Evolutionary conservation across 1,139 yeast genomes (phyloP).

Genomic region (Candida sanyaensis): DNA sequence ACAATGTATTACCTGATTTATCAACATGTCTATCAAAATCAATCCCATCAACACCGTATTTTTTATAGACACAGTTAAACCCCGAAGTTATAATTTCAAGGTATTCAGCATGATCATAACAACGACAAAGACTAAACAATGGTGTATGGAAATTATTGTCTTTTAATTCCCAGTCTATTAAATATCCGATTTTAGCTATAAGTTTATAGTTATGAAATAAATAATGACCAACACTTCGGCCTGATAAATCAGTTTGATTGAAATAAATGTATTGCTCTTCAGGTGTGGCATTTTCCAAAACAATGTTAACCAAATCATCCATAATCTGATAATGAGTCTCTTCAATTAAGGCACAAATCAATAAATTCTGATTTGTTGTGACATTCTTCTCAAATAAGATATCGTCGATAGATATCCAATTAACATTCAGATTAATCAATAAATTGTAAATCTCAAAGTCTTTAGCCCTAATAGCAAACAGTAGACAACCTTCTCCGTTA

Average conservation of each 20-base stretch:
- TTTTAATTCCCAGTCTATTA: conserved; percentile 67
- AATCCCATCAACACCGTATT: conserved; percentile 37
- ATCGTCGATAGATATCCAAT: conserved; percentile 64
- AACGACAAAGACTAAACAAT: conserved; percentile 69
- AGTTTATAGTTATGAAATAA: conserved; percentile 60
- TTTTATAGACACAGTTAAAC: conserved; percentile 43
- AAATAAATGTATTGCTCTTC: conserved; percentile 53
- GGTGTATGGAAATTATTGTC: conserved; percentile 81
- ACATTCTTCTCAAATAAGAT: conserved; percentile 63
- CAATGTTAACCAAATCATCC: conserved; percentile 46
- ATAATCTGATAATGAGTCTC: conserved; percentile 50
- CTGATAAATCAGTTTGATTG: conserved; percentile 49
- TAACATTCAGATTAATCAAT: conserved; percentile 43
- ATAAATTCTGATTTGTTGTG: conserved; percentile 50
- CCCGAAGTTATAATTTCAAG: conserved; percentile 47
- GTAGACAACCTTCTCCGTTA: conserved; percentile 68
- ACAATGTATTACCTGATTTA: conserved; percentile 67
- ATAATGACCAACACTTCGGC: conserved; percentile 74
- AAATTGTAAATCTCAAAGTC: conserved; percentile 45
- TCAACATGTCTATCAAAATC: conserved; percentile 68
- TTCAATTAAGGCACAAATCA: conserved; percentile 60
- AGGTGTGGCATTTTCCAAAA: conserved; percentile 43
- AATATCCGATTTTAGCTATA: conserved; percentile 55
- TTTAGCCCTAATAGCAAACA: conserved; percentile 51
- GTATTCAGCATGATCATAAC: conserved; percentile 79